Base-by-base conservation (phyloP, 257 asterid species). In the Linaria vulgaris region DNA sequence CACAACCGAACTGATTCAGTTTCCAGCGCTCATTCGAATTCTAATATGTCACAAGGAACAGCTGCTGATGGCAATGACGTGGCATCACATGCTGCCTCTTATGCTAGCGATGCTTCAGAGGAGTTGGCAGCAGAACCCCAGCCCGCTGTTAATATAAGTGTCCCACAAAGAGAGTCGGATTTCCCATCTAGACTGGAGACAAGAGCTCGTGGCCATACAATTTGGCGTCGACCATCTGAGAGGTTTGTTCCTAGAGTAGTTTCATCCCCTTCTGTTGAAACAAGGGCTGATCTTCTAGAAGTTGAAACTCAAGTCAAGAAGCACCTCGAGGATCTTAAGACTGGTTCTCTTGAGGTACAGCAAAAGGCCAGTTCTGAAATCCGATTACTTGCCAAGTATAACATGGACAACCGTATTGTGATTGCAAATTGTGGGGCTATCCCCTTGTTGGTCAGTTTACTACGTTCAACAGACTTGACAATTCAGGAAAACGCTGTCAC, bases 401-500 rank as follows among this genome's bases (percentile, higher is more conserved):
- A 83, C 67, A 81, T 74, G 85, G 94, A 85, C 68, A 86, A 88
- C 61, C 90, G 94, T 43, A 79, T 84, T 56, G 78, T 85, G 25
- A 88, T 85, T 46, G 85, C 94, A 7, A 80, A 71, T 71, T 79
- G 80, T 58, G 96, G 92, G 57, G 81, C 83, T 71, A 81, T 88
- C 65, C 61, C 21, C 77, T 49, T 78, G 68, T 68, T 88, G 80
- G 94, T 88, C 58, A 48, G 68, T 63, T 81, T 88, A 47, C 96
- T 88, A 15, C 80, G 64, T 20, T 83, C 89, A 7, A 19, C 78
- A 39, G 91, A 88, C 73, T 11, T 57, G 31, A 69, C 75, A 49
- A 78, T 80, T 17, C 94, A 85, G 66, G 96, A 88, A 70, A 76
- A 84, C 56, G 85, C 95, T 25, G 95, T 86, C 27, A 88, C 96